phyloP scores from a whole-genome alignment of 208 protist genomes.

The Leptomonas pyrrhocoris region DNA sequence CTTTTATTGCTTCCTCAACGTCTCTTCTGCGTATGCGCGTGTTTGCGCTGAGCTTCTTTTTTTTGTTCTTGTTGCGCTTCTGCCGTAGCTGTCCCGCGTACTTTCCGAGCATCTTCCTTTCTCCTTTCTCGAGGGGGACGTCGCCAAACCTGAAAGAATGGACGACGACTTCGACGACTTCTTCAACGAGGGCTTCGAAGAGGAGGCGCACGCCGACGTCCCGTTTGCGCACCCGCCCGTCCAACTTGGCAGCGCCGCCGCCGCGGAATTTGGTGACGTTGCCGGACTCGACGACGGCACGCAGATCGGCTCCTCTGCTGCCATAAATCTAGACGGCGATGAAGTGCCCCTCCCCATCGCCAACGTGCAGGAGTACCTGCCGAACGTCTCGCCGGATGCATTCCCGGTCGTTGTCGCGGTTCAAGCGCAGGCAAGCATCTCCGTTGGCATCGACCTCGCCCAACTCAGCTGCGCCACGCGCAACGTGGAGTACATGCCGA shows the following conservation, averaged over 20 bases:
- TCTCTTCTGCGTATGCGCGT: background rate
- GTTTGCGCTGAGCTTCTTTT: background rate
- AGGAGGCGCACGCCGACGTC: conserved; percentile 11
- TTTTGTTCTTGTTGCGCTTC: background rate
- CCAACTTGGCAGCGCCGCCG: conserved; percentile 21
- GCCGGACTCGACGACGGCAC: conserved; percentile 25
- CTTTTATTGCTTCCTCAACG: background rate
- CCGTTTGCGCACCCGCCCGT: conserved; percentile 6
- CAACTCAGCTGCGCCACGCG: conserved; percentile 82
- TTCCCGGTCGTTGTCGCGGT: conserved; percentile 80
- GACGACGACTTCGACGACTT: conserved; percentile 26
- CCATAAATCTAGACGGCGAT: conserved; percentile 10
- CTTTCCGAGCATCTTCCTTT: background rate
- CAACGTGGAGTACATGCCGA: conserved; percentile 88
- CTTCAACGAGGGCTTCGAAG: conserved; percentile 21
- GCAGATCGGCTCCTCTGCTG: conserved; percentile 31
- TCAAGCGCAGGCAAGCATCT: conserved; percentile 75
- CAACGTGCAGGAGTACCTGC: conserved; percentile 68
- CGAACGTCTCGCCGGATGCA: conserved; percentile 61
- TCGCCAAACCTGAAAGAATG: background rate
- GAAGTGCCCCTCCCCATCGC: conserved; percentile 36
- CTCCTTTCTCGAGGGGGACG: too few species aligned
- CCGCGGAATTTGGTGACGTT: conserved; percentile 29
- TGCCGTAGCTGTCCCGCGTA: background rate
- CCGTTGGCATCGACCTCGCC: conserved; percentile 75